phyloP scores from a whole-genome alignment of 805 yeast species.

The Saccharomycopsis guyanensis region DNA sequence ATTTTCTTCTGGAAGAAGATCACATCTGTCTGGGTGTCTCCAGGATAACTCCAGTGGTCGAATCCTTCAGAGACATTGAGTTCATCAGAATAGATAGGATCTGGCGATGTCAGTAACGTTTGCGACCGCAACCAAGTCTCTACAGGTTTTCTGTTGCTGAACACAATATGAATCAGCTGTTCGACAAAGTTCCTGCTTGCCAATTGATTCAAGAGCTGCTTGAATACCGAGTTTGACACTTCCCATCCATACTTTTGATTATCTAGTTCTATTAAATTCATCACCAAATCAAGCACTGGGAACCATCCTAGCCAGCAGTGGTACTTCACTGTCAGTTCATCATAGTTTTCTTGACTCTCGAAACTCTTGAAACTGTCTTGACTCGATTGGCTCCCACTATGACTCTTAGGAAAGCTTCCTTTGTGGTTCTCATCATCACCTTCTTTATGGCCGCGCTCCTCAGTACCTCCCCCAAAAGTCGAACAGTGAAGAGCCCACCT shows the following conservation, averaged over 20 bases:
- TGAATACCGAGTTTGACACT: background rate
- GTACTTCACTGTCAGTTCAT: background rate
- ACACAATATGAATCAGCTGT: background rate
- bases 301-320: constrained; percentile 8
- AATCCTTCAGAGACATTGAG: background rate
- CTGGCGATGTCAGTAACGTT: no score
- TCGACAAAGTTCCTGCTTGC: background rate
- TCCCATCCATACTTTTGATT: background rate
- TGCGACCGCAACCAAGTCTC: no score
- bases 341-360: background rate
- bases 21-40: background rate
- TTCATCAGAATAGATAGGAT: background rate
- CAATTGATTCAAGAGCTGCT: background rate
- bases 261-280: constrained; percentile 3
- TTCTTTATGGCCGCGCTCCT: no score
- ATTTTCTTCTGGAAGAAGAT: constrained; percentile 2
- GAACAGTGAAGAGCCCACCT: constrained; percentile 5
- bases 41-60: background rate
- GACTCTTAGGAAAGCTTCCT: no score
- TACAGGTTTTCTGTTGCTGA: background rate
- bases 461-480: no score
- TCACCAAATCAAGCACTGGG: background rate
- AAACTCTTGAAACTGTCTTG: no score
- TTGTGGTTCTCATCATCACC: no score
- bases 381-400: no score